Conservation (phyloP, 2,329 filamentous ascomycete species). For the Claviceps maximensis region DNA sequence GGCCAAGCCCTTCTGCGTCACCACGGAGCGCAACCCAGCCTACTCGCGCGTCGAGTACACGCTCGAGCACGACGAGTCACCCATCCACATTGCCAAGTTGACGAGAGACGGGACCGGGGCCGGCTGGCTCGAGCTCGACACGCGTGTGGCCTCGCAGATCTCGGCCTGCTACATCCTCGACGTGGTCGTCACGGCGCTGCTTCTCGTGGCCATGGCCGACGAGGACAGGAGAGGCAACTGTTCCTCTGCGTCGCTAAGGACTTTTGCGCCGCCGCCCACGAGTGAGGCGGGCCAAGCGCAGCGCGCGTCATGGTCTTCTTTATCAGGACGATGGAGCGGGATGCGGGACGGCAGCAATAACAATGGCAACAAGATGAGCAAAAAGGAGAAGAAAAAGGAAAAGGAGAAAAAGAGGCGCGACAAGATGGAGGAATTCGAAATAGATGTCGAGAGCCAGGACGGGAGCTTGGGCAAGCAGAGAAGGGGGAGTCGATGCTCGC, state of each 20-base stretch:
- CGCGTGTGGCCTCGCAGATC: conserved; percentile 43
- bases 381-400: conserved; percentile 4
- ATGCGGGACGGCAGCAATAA: conserved; percentile 14
- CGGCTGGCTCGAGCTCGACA: conserved; percentile 50
- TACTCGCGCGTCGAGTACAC: conserved; percentile 51
- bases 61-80: conserved; percentile 50
- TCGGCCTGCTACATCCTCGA: conserved; percentile 50
- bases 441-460: conserved; percentile 51
- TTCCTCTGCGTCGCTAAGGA: conserved; percentile 27
- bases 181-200: conserved; percentile 45
- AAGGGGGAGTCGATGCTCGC: conserved; percentile 23
- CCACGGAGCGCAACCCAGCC: conserved; percentile 42
- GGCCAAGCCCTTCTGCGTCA: conserved; percentile 49
- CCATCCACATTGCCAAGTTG: conserved; percentile 45
- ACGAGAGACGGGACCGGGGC: conserved; percentile 46
- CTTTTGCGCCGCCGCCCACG: conserved; percentile 45
- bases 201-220: conserved; percentile 40
- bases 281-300: conserved; percentile 6
- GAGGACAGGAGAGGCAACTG: conserved; percentile 42
- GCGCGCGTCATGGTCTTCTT: background rate
- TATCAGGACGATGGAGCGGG: conserved; percentile 17
- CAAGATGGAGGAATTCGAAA: conserved; percentile 42
- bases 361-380: background rate
- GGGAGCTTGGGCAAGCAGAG: conserved; percentile 27
- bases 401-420: conserved; percentile 18